Percentiles rank a stretch among this genome's conserved stretches.
Evolutionary conservation across 2,329 filamentous ascomycete species (phyloP).

Genomic region (Aspergillus fischeri): DNA sequence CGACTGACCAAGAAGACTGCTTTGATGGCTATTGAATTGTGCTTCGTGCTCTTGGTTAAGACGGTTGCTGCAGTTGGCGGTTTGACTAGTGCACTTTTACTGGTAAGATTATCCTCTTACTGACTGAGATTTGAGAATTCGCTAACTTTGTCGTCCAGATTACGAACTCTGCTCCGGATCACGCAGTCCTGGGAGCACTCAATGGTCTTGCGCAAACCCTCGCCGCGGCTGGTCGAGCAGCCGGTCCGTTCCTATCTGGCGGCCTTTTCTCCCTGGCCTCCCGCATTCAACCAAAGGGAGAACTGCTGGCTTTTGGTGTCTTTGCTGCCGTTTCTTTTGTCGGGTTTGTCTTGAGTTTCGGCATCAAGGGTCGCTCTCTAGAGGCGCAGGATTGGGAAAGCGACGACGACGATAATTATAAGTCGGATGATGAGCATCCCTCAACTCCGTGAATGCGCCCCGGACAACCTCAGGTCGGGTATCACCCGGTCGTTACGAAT

Average conservation of each 20-base stretch:
- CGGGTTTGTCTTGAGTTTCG: slow-evolving; percentile 75
- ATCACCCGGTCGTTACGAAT: not conserved
- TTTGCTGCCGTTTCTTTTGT: slow-evolving; percentile 79
- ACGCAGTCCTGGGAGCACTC: slow-evolving; percentile 79
- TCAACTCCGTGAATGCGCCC: not conserved
- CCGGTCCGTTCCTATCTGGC: slow-evolving; percentile 84
- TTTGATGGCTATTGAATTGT: slow-evolving; percentile 79
- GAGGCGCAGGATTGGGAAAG: slow-evolving; percentile 56
- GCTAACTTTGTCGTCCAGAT: slow-evolving; percentile 53
- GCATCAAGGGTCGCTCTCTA: slow-evolving; percentile 62
- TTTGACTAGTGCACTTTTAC: slow-evolving; percentile 78
- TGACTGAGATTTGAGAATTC: not conserved
- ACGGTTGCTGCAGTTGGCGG: slow-evolving; percentile 87
- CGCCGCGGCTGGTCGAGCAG: slow-evolving; percentile 81
- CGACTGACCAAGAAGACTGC: slow-evolving; percentile 56
- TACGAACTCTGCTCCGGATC: slow-evolving; percentile 85
- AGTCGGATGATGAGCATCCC: slow-evolving; percentile 45
- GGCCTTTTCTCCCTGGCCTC: slow-evolving; percentile 77
- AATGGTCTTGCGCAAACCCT: slow-evolving; percentile 94
- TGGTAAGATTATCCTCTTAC: slow-evolving; percentile 54
- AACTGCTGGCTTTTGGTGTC: slow-evolving; percentile 77
- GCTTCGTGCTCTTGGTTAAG: slow-evolving; percentile 75
- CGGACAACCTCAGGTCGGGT: not conserved
- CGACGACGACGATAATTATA: slow-evolving; percentile 38
- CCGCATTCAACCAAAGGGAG: slow-evolving; percentile 71